Evolutionary conservation across 1,284 basidiomycete species (phyloP).

Genomic region (Stereum hirsutum): DNA sequence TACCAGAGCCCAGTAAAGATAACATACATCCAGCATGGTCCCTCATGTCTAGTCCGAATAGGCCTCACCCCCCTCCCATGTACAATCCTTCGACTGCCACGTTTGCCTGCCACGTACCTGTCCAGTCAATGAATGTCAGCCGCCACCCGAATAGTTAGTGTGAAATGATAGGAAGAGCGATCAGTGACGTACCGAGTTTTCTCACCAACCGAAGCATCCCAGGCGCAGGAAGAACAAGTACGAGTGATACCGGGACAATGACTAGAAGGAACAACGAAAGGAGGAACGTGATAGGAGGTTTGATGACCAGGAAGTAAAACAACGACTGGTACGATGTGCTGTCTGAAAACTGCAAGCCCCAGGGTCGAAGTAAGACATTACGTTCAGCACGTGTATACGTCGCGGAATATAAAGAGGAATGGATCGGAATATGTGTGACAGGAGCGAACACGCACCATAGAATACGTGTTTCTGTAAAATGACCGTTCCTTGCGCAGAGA

Average conservation of each 20-base stretch:
- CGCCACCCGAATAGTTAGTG: no score
- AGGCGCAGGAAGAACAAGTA: conserved; percentile 56
- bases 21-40: not conserved
- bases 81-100: conserved; percentile 71
- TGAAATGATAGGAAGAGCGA: no score
- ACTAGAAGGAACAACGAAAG: conserved; percentile 45
- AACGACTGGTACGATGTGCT: conserved; percentile 71
- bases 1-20: not conserved
- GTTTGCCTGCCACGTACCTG: conserved; percentile 76
- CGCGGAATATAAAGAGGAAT: no score
- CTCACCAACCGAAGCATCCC: conserved; percentile 53
- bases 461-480: conserved; percentile 69
- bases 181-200: conserved; percentile 53
- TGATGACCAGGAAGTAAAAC: conserved; percentile 80
- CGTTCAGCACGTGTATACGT: conserved; percentile 3
- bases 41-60: not conserved
- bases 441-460: conserved; percentile 48
- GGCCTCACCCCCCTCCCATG: conserved; percentile 18
- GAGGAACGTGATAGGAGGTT: conserved; percentile 68
- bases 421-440: not conserved
- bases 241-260: conserved; percentile 46
- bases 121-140: no score
- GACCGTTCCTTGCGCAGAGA: conserved; percentile 39
- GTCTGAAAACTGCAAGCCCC: conserved; percentile 76
- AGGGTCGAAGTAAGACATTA: no score